A percentile compares a stretch with the other conserved stretches of the same genome.
Evolutionary conservation across 495 filamentous ascomycete species (phyloP).

Genomic region (Lophium mytilinum): DNA sequence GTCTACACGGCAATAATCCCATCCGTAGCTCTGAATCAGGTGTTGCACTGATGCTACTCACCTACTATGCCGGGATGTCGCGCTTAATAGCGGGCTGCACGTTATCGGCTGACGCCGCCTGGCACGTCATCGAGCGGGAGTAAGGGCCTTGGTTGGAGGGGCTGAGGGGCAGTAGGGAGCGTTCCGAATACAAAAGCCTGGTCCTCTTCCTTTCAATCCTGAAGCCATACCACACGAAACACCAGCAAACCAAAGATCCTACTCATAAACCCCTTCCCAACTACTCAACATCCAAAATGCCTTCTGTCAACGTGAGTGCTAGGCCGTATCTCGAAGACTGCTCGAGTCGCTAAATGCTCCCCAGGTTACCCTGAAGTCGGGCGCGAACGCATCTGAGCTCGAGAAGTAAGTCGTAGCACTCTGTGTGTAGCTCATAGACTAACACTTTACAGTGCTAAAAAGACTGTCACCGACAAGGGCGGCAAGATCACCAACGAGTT

Average conservation of each 20-base stretch:
- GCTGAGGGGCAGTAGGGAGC: neutral
- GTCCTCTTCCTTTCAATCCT: neutral
- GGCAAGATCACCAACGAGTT: conserved; percentile 78
- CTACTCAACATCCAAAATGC: conserved; percentile 43
- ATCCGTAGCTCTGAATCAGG: too few relatives aligned
- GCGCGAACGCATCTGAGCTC: conserved; percentile 52
- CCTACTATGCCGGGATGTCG: neutral
- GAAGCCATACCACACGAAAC: neutral
- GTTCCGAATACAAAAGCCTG: neutral
- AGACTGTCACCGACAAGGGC: conserved; percentile 57
- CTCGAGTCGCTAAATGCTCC: neutral
- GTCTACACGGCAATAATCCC: too few relatives aligned
- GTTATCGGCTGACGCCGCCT: conserved; percentile 1
- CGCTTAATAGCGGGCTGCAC: neutral
- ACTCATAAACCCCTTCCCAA: conserved; percentile 2
- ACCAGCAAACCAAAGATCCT: neutral
- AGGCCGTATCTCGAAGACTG: too few relatives aligned
- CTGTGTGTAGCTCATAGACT: neutral
- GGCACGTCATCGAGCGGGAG: conserved; percentile 2
- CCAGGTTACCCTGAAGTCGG: conserved; percentile 72
- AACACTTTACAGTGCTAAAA: conserved; percentile 55
- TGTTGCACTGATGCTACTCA: too few relatives aligned
- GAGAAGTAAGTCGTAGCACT: conserved; percentile 43
- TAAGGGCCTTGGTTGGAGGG: neutral
- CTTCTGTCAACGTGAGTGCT: conserved; percentile 59